Base-by-base conservation (phyloP, 257 asterid genomes). In the Solanum habrochaites region DNA sequence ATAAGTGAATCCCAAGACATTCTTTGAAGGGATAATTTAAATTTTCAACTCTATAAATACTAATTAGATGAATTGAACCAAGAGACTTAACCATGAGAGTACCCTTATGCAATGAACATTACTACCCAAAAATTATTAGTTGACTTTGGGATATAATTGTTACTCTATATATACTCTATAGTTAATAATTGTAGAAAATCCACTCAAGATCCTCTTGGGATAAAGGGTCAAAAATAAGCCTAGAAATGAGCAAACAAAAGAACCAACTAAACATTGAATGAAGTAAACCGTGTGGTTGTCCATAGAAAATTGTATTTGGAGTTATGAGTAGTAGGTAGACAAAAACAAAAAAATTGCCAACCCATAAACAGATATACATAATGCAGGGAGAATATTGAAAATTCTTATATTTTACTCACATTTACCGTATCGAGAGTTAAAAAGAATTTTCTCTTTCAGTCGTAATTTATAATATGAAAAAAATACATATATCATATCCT, bases 191-290 rank as follows among this genome's bases (percentile, higher is more conserved):
- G 18, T 71, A 9, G 82, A 37, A 14, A 47, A 88, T 75, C 74
- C 29, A 52, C 67, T 56, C 64, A 49, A 49, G 27, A 39, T 85
- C 58, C 47, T 11, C 25, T 82, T 70, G 35, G 88, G 35, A 37
- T 49, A 58, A 78, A 64, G 86, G 47, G 35, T 74, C 12, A 31
- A 52, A 64, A 31, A 37, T 37, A 64, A 73, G 72, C 85, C 89
- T 88, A 86, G 83, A 89, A 90, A 83, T 83, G 82, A 85, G 74
- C 78, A 77, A 86, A 77, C 81, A 42, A 60, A 29, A 77, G 11
- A 69, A 11, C 14, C 85, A 60, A 75, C 78, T 83, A 58, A 32
- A 4, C 45, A 75, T 74, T 40, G 85, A 58, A 82, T 56, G 85
- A 49, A 49, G 85, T 62, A 49, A 56, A 49, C 27, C 40, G 45